Evolutionary conservation across 2,329 filamentous ascomycete genomes (phyloP).

Genomic region (Neoscytalidium dimidiatum): DNA sequence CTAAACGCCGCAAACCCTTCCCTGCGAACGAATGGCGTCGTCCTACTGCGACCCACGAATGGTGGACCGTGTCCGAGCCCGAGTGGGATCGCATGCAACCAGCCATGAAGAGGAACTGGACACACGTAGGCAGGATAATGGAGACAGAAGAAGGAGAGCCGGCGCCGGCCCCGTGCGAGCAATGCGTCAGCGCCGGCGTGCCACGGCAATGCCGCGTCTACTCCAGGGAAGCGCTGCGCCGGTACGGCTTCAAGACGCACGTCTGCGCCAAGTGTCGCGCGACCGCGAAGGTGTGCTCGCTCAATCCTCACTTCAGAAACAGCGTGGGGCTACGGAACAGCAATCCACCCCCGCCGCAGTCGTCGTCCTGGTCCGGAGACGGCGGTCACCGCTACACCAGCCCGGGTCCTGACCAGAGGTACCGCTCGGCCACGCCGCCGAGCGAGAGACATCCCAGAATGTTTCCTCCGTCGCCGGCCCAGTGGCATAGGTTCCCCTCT

Average conservation of each 20-base stretch:
- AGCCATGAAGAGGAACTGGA: slow-evolving; percentile 16
- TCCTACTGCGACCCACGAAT: background rate
- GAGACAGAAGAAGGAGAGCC: slow-evolving; percentile 10
- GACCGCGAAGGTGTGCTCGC: slow-evolving; percentile 10
- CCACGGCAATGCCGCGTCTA: slow-evolving; percentile 1
- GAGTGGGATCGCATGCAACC: background rate
- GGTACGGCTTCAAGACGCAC: slow-evolving; percentile 15
- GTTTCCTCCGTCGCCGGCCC: background rate
- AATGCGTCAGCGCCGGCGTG: background rate
- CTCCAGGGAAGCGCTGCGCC: slow-evolving; percentile 4
- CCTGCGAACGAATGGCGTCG: background rate
- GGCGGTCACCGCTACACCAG: background rate
- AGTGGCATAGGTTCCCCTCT: background rate
- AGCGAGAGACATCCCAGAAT: background rate
- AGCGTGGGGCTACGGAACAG: slow-evolving; percentile 3
- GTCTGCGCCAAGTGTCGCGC: slow-evolving; percentile 6
- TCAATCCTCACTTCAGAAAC: slow-evolving; percentile 9
- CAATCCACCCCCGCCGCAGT: background rate
- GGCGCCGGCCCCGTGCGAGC: background rate
- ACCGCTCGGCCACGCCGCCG: background rate
- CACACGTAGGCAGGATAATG: slow-evolving; percentile 10
- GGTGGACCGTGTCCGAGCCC: background rate
- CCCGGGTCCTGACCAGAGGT: background rate
- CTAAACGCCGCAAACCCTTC: slow-evolving; percentile 5
- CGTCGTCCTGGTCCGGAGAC: background rate